These are phyloP conservation scores for Kodamaea nitidulidarum DNA, from an alignment of 805 yeast genomes.

Conservation along the genomic window DNA sequence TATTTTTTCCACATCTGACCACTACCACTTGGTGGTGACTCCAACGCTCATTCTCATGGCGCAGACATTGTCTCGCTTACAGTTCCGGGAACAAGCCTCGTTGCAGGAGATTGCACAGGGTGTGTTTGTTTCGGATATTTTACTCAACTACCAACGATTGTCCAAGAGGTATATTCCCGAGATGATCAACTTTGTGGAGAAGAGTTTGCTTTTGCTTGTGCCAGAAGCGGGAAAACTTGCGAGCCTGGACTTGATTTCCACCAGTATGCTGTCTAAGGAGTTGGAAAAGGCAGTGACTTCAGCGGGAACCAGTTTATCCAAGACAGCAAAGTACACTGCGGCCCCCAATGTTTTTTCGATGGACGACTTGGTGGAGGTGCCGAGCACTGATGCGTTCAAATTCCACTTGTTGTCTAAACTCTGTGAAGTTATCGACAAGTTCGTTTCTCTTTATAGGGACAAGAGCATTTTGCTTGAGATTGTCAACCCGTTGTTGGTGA, in stretches of 20 bases:
- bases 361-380: conserved; percentile 5
- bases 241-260: conserved; percentile 9
- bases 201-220: conserved; percentile 42
- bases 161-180: conserved; percentile 86
- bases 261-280: conserved; percentile 8
- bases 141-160: conserved; percentile 69
- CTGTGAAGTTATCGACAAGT: conserved; percentile 27
- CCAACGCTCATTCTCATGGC: conserved; percentile 74
- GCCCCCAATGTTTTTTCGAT: conserved; percentile 13
- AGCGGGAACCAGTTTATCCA: conserved; percentile 8
- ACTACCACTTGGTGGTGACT: conserved; percentile 86
- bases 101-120: conserved; percentile 52
- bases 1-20: conserved; percentile 90
- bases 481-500: conserved; percentile 40
- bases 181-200: conserved; percentile 54
- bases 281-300: conserved; percentile 10
- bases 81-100: conserved; percentile 32
- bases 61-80: conserved; percentile 47
- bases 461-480: conserved; percentile 60
- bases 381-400: conserved; percentile 15
- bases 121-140: conserved; percentile 58
- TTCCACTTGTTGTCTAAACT: conserved; percentile 32
- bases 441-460: conserved; percentile 53
- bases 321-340: conserved; percentile 10
- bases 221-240: conserved; percentile 29